Base-by-base conservation (phyloP, 306 rosid species). In the Cajanus cajan region DNA sequence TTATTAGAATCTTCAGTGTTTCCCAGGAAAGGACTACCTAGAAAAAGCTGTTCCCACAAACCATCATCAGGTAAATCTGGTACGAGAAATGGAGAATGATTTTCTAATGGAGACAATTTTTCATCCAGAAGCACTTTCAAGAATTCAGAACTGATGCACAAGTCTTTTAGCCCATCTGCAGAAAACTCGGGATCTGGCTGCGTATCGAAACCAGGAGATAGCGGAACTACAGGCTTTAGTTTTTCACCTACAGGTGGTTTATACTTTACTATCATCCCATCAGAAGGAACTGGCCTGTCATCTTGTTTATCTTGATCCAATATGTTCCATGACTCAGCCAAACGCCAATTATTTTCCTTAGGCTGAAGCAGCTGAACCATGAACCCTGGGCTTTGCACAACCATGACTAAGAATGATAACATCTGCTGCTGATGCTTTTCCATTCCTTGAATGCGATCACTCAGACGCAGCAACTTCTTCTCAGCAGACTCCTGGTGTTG, bases 361-460 rank as follows among this genome's bases (percentile, higher is more conserved):
- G 97, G 93, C 25, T 95, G 90, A 84, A 91, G 88, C 66, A 91
- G 68, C 85, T 96, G 94, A 82, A 90, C 86, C 69, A 96, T 79
- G 80, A 91, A 85, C 7, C 88, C 93, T 25, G 99, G 99, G 85
- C 81, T 89, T 84, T 96, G 98, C 88, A 96, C 91, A 2, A 94
- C 99, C 97, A 91, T 91, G 55, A 93, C 99, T 78, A 96, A 78
- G 86, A 96, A 96, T 8, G 99, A 93, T 45, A 96, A 82, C 97
- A 96, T 88, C 88, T 96, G 99, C 74, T 96, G 94, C 82, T 93
- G 98, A 89, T 88, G 88, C 82, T 86, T 91, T 80, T 96, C 99
- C 97, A 96, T 91, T 74, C 99, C 97, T 13, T 86, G 82, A 82
- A 96, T 87, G 21, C 88, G 89, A 59, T 93, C 88, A 40, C 92